Conservation (phyloP, 345 rosid species). For the Rhodomyrtus tomentosa region DNA sequence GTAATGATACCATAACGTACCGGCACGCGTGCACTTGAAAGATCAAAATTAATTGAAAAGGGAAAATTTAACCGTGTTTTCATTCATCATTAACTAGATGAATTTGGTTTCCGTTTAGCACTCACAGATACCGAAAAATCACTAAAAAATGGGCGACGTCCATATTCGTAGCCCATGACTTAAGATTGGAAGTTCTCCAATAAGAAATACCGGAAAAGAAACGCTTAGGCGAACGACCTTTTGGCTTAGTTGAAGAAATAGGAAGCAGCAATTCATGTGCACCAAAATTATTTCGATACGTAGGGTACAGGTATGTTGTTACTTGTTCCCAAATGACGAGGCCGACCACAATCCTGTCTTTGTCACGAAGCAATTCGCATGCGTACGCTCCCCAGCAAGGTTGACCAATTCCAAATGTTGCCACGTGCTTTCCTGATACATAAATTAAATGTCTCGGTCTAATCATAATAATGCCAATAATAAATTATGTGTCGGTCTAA, state of each 20-base stretch:
- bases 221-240: accelerated
- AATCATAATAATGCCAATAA: not conserved
- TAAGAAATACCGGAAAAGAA: not conserved
- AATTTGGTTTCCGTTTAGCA: too few species aligned
- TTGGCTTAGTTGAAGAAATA: not conserved
- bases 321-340: not conserved
- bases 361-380: not conserved
- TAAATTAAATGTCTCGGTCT: not conserved
- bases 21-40: not conserved
- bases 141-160: not conserved
- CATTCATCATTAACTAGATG: not conserved
- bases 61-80: not conserved
- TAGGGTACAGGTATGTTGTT: not conserved
- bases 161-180: not conserved
- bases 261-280: not conserved
- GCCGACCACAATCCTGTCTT: not conserved
- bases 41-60: not conserved
- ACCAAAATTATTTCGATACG: not conserved
- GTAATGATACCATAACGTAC: too few species aligned
- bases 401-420: not conserved
- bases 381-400: not conserved
- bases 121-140: not conserved
- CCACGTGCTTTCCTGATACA: not conserved
- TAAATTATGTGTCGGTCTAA: not conserved
- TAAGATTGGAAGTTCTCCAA: not conserved